Evolutionary conservation across 2,329 filamentous ascomycete species (phyloP), one percentile per base, ranked within the genome.

Genomic region (Fusarium setosum): DNA sequence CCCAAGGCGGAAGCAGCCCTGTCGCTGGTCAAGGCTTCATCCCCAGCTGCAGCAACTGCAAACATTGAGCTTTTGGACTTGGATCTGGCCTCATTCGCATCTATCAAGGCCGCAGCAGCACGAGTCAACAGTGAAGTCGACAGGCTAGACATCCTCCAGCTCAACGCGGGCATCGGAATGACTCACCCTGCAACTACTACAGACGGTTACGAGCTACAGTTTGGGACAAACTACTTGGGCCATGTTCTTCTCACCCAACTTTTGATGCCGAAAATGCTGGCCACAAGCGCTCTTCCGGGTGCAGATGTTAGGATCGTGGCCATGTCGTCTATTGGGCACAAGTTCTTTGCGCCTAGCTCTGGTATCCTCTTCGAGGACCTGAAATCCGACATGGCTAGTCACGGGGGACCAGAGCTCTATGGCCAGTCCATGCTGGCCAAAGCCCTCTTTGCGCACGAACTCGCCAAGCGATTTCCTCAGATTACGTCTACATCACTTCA

Each of bases 301-400:
- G 48, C 56, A 13, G 56, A 59, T 18, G 56, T 59, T 11, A 52
- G 56, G 20, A 45, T 59, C n/a, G 35, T 59, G n/a, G 42, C 40
- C 10, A 53, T 59, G 40, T 42, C 56, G 5, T 59, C 56, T 3
- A 12, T 40, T 32, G 23, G 31, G 6, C 56, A 59, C 24, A 59
- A 34, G 18, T 11, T 32, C n/a, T 59, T 59, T 29, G 50, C 37
- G 1, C 34, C 56, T 5, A 26, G 12, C 5, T 31, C 44, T 10
- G 56, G 56, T 2, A 53, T 59, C 15, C 5, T 59, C 12, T 53
- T 54, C 24, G 56, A 53, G 12, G 34, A 53, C 15, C 11, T 59
- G n/a, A 47, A 48, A 42, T 40, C 49, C 3, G 34, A 47, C 20
- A 59, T 59, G 41, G 26, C 20, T 6, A 42, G 13, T 6, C 45